These are phyloP conservation scores for Barnettozyma populi DNA, from an alignment of 805 yeast genomes.

Conservation along the genomic window DNA sequence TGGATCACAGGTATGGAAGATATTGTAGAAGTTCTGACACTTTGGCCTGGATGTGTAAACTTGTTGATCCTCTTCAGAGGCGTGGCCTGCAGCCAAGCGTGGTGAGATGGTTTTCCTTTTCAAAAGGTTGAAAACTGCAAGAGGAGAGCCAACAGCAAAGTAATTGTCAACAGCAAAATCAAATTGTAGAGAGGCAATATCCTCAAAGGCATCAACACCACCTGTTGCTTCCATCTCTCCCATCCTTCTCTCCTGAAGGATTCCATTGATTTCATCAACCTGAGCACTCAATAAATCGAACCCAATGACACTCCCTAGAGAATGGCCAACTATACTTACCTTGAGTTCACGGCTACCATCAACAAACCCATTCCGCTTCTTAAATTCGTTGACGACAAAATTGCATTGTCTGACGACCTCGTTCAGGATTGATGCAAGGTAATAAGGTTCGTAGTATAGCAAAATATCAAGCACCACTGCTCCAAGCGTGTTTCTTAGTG, in stretches of 20 bases:
- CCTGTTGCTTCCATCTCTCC: slow-evolving; percentile 6
- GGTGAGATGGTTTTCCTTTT: slow-evolving; percentile 49
- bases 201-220: neutral
- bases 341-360: slow-evolving; percentile 38
- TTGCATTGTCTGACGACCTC: slow-evolving; percentile 64
- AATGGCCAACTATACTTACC: slow-evolving; percentile 84
- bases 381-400: slow-evolving; percentile 50
- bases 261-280: slow-evolving; percentile 12
- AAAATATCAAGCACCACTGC: slow-evolving; percentile 84
- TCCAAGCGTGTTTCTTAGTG: slow-evolving; percentile 74
- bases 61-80: neutral
- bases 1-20: slow-evolving; percentile 90
- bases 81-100: neutral
- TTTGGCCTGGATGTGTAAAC: slow-evolving; percentile 36
- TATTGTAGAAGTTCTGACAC: slow-evolving; percentile 65
- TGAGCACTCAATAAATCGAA: slow-evolving; percentile 66
- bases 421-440: slow-evolving; percentile 53
- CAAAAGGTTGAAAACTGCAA: slow-evolving; percentile 78
- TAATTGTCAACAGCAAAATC: slow-evolving; percentile 69
- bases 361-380: slow-evolving; percentile 61
- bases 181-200: slow-evolving; percentile 35
- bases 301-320: slow-evolving; percentile 81
- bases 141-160: slow-evolving; percentile 86
- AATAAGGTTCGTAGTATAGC: slow-evolving; percentile 68
- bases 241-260: neutral